phyloP scores from a whole-genome alignment of 2,329 filamentous ascomycete genomes.

The Macroventuria anomochaeta region DNA sequence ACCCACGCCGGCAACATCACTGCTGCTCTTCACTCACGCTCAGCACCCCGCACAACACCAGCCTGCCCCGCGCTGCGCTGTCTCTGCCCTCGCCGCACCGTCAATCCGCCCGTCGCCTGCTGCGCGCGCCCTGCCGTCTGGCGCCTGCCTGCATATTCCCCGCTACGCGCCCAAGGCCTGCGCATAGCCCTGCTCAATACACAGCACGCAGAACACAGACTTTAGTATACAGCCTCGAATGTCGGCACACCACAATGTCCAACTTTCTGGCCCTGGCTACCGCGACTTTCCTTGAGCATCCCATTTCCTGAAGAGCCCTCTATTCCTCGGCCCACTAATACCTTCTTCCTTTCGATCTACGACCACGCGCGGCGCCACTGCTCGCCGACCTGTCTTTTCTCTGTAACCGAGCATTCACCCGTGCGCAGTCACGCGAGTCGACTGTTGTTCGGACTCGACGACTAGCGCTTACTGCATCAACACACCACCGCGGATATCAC shows the following conservation, averaged over 20 bases:
- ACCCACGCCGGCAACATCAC: conserved; percentile 3
- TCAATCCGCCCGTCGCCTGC: conserved; percentile 1
- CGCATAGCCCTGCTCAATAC: conserved; percentile 13
- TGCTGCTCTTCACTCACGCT: not conserved
- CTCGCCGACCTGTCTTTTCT: conserved; percentile 7
- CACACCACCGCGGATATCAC: conserved; percentile 6
- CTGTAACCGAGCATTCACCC: not conserved
- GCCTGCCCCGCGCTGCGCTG: conserved; percentile 13
- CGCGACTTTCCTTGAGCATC: conserved; percentile 61
- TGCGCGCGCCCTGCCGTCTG: not conserved
- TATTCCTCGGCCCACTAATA: conserved; percentile 32
- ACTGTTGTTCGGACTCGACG: not conserved
- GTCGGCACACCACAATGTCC: conserved; percentile 59
- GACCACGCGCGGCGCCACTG: conserved; percentile 20
- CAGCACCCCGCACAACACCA: conserved; percentile 11
- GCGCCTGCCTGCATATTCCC: conserved; percentile 2
- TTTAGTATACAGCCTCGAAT: conserved; percentile 40
- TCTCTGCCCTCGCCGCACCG: conserved; percentile 6
- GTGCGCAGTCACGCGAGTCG: not conserved
- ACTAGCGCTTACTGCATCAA: not conserved
- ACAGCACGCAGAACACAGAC: conserved; percentile 15
- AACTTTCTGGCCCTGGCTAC: conserved; percentile 54
- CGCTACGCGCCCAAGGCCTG: conserved; percentile 18
- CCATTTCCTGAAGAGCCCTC: conserved; percentile 51
- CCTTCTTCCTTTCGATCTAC: conserved; percentile 38